Evolutionary conservation across 768 basidiomycete species (phyloP).

Genomic region (Russula lepida): DNA sequence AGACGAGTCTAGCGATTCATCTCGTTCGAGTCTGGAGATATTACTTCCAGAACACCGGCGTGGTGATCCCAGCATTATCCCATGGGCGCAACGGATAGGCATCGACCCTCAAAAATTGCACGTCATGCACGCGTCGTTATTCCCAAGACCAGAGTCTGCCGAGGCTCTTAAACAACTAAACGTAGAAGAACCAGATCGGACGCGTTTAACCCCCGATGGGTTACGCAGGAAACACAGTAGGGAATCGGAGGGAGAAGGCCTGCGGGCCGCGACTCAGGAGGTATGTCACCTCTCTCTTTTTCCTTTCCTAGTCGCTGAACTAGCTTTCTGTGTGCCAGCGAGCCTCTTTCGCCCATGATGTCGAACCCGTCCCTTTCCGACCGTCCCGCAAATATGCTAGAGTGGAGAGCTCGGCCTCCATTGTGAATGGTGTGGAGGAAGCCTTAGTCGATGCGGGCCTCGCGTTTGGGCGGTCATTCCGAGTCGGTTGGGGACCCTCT

Average conservation of each 20-base stretch:
- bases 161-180: constrained; percentile 39
- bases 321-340: constrained; percentile 37
- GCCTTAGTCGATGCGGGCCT: constrained; percentile 74
- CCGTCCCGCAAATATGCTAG: constrained; percentile 78
- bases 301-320: constrained; percentile 5
- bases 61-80: constrained; percentile 45
- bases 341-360: constrained; percentile 68
- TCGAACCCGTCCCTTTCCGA: constrained; percentile 56
- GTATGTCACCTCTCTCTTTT: constrained; percentile 34
- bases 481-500: constrained; percentile 84
- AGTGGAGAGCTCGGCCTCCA: constrained; percentile 59
- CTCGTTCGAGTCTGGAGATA: constrained; percentile 26
- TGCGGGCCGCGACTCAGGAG: constrained; percentile 48
- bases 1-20: constrained; percentile 29
- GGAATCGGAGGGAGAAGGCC: constrained; percentile 66
- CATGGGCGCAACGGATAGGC: constrained; percentile 66
- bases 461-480: constrained; percentile 77
- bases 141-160: constrained; percentile 67
- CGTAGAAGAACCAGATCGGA: constrained; percentile 12
- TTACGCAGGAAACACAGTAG: constrained; percentile 65
- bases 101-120: constrained; percentile 85
- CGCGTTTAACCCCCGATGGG: constrained; percentile 31
- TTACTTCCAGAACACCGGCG: constrained; percentile 24
- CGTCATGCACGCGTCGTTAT: constrained; percentile 88
- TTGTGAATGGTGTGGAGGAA: constrained; percentile 55